A percentile compares a stretch with the other conserved stretches of the same genome.
These are phyloP conservation scores for Penicillium sp. DNA, from an alignment of 2,329 filamentous ascomycete genomes.

Conservation along the genomic window DNA sequence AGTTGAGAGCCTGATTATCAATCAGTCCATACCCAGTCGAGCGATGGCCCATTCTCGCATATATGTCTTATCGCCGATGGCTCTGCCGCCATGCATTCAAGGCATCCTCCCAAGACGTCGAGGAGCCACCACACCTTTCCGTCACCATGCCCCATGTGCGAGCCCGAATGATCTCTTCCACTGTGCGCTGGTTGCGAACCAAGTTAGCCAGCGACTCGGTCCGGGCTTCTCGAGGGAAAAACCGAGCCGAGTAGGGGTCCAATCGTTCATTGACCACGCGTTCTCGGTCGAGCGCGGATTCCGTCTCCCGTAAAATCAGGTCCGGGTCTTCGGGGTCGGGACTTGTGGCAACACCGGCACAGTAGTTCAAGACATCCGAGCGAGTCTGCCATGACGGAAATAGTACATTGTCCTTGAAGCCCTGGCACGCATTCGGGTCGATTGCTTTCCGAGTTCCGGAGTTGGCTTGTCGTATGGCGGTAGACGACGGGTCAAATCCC, in stretches of 20 bases:
- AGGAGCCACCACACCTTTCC: slow-evolving; percentile 64
- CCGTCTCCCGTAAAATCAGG: slow-evolving; percentile 60
- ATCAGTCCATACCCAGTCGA: slow-evolving; percentile 1
- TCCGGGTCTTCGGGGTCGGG: slow-evolving; percentile 86
- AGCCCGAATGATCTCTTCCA: slow-evolving; percentile 69
- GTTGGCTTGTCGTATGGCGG: slow-evolving; percentile 56
- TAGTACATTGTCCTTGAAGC: slow-evolving; percentile 70
- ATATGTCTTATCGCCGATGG: slow-evolving; percentile 19
- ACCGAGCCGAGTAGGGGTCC: slow-evolving; percentile 84
- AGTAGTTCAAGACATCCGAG: slow-evolving; percentile 81
- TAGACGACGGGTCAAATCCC: slow-evolving; percentile 76
- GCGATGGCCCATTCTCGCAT: not conserved
- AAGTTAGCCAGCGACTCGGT: slow-evolving; percentile 71
- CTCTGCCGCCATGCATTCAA: slow-evolving; percentile 57
- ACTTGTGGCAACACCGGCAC: slow-evolving; percentile 77
- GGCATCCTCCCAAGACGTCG: slow-evolving; percentile 60
- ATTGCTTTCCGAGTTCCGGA: slow-evolving; percentile 51
- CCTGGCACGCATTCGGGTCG: slow-evolving; percentile 57
- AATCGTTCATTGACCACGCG: slow-evolving; percentile 77
- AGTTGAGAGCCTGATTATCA: slow-evolving; percentile 1
- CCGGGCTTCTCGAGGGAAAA: slow-evolving; percentile 68
- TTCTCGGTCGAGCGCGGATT: slow-evolving; percentile 65
- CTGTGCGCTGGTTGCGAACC: slow-evolving; percentile 66
- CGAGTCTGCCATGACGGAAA: slow-evolving; percentile 86
- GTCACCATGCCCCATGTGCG: slow-evolving; percentile 75